Evolutionary conservation across 2,329 filamentous ascomycete species (phyloP).

Genomic region (Phyllosticta ampelicida): DNA sequence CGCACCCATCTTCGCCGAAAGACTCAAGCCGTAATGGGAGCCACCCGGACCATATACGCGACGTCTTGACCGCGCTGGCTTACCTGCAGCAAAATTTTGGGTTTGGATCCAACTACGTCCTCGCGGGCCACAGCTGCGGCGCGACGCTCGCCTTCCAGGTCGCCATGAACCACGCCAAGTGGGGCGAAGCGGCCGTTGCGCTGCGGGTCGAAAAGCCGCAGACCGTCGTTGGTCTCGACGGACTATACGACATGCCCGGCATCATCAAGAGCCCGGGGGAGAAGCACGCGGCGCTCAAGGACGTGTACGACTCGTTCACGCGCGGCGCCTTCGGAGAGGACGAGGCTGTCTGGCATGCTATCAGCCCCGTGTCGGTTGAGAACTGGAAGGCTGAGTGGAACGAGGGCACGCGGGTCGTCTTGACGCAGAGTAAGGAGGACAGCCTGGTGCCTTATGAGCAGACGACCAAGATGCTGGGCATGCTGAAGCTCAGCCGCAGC

Average conservation of each 20-base stretch:
- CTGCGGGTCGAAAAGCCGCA: conserved; percentile 25
- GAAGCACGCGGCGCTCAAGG: conserved; percentile 32
- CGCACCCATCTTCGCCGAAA: conserved; percentile 38
- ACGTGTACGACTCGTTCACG: conserved; percentile 50
- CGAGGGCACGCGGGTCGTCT: background rate
- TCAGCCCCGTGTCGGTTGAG: background rate
- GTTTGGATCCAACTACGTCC: conserved; percentile 31
- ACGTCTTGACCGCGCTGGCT: conserved; percentile 43
- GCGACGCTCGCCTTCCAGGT: conserved; percentile 52
- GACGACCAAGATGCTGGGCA: background rate
- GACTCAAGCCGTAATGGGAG: conserved; percentile 34
- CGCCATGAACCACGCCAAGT: conserved; percentile 21
- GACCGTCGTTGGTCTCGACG: conserved; percentile 51
- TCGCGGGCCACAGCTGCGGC: conserved; percentile 54
- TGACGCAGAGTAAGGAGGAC: background rate
- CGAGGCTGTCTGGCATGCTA: conserved; percentile 36
- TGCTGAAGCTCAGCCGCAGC: background rate
- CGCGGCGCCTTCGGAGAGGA: conserved; percentile 50
- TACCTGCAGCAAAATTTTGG: conserved; percentile 40
- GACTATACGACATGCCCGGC: conserved; percentile 53
- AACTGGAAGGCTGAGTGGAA: background rate
- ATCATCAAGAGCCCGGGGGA: conserved; percentile 32
- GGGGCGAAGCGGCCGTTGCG: conserved; percentile 14
- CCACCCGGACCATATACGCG: conserved; percentile 52
- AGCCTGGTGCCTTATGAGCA: background rate